Base-by-base conservation (phyloP, 2,329 filamentous ascomycete species). In the Metarhizium anisopliae region DNA sequence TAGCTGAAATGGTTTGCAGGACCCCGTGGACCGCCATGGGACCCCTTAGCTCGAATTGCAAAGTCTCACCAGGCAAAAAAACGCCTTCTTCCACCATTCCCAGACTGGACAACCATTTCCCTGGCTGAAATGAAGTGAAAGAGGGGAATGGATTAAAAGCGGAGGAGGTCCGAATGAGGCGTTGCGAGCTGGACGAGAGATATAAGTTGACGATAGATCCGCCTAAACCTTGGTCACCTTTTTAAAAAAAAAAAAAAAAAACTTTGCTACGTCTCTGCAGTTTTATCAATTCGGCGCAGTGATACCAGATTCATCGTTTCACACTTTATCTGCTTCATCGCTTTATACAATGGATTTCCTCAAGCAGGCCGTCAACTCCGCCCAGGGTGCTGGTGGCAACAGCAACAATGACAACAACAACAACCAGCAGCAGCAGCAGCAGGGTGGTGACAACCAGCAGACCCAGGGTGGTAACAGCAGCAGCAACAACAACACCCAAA, bases 281-380 rank as follows among this genome's bases (percentile, higher is more conserved):
- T 35, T 35, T 2, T 7, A 11, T 35, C 16, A 10, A 5, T 50
- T 50, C 14, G 20, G 36, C 35, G 45, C 43, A 40, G 18, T 14
- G 11, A 29, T 18, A n/a, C 30, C 10, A 16, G 13, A 18, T 30
- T 7, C 47, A 20, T 29, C 25, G 25, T 6, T 14, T 32, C 6
- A 4, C 10, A 1, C 16, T 53, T 11, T 36, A 6, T 18, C 45
- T 7, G 5, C 2, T 47, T 51, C 6, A 4, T 7, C 49, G 11
- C 5, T 32, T 20, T 14, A 50, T 5, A 40, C 8, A 54, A 73
- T 73, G 71, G 70, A 73, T 68, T 70, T 72, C 61, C n/a, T 73
- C 66, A 72, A 72, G 63, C 68, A 70, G 51, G 67, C 68, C 55
- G 62, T 62, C 55, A 50, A 59, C 52, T 55, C 58, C 51, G 51